A percentile compares a stretch with the other conserved stretches of the same genome.
Evolutionary conservation across 768 basidiomycete genomes (phyloP).

Genomic region (Solioccasus polychromus): DNA sequence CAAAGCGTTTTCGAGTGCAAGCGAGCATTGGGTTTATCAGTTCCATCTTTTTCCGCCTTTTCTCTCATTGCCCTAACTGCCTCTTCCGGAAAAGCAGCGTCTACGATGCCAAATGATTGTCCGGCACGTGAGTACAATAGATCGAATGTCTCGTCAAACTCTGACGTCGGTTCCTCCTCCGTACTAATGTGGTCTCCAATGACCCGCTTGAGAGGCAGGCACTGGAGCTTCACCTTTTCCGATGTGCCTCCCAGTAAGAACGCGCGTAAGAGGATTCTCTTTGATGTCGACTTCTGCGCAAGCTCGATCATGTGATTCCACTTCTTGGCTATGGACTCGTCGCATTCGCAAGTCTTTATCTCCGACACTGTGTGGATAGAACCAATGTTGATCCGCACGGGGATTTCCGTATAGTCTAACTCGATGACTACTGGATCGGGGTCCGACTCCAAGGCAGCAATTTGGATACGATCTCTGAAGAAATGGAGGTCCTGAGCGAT

Average conservation of each 20-base stretch:
- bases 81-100: slow-evolving; percentile 21
- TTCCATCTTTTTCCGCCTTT: slow-evolving; percentile 1
- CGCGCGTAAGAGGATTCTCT: slow-evolving; percentile 26
- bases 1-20: background rate
- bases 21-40: no score
- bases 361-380: slow-evolving; percentile 4
- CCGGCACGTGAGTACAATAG: slow-evolving; percentile 25
- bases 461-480: slow-evolving; percentile 18
- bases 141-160: slow-evolving; percentile 21
- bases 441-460: background rate
- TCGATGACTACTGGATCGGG: slow-evolving; percentile 23
- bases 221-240: slow-evolving; percentile 25
- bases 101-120: slow-evolving; percentile 16
- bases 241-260: slow-evolving; percentile 26
- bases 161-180: slow-evolving; percentile 17
- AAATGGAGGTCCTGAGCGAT: slow-evolving; percentile 18
- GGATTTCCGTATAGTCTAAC: slow-evolving; percentile 23
- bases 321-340: slow-evolving; percentile 19
- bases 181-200: slow-evolving; percentile 6
- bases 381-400: slow-evolving; percentile 17
- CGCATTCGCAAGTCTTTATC: slow-evolving; percentile 22
- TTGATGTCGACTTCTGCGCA: slow-evolving; percentile 21
- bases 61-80: slow-evolving; percentile 14
- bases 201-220: slow-evolving; percentile 19
- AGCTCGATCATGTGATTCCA: slow-evolving; percentile 29